Evolutionary conservation across 345 rosid genomes (phyloP).

Genomic region (Citrus cavaleriei): DNA sequence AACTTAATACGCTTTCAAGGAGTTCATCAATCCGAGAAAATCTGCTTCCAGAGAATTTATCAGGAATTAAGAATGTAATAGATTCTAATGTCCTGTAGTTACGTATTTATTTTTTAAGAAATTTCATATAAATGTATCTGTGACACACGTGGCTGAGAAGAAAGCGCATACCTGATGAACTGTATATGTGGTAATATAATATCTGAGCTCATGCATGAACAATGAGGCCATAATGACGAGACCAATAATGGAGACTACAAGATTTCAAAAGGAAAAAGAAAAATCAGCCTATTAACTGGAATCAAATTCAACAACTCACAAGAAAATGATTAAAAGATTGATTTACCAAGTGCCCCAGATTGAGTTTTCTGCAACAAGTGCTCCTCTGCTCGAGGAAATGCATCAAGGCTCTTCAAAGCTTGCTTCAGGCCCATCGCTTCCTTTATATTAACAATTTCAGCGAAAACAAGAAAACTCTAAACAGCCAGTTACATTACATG

Average conservation of each 20-base stretch:
- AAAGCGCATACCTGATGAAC: conserved; percentile 73
- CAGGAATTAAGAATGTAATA: background rate
- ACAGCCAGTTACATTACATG: background rate
- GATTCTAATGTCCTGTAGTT: background rate
- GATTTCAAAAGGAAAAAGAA: background rate
- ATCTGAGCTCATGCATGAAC: conserved; percentile 87
- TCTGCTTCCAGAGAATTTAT: background rate
- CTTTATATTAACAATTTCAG: background rate
- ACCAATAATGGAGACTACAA: conserved; percentile 82
- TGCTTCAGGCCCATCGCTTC: conserved; percentile 74
- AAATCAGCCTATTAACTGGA: background rate
- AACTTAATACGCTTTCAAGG: background rate
- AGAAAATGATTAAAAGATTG: background rate
- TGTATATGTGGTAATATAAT: conserved; percentile 71
- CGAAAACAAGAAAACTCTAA: background rate
- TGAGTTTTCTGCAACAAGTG: conserved; percentile 89
- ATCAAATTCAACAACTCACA: background rate
- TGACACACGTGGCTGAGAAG: background rate
- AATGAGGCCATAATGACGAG: conserved; percentile 75
- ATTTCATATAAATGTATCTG: background rate
- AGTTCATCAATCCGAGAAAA: background rate
- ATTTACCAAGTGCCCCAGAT: conserved; percentile 89
- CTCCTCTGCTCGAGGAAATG: conserved; percentile 97
- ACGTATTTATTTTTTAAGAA: background rate
- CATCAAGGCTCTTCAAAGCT: conserved; percentile 79